phyloP scores from a whole-genome alignment of 2,329 filamentous ascomycete species.

The Monascus ruber region DNA sequence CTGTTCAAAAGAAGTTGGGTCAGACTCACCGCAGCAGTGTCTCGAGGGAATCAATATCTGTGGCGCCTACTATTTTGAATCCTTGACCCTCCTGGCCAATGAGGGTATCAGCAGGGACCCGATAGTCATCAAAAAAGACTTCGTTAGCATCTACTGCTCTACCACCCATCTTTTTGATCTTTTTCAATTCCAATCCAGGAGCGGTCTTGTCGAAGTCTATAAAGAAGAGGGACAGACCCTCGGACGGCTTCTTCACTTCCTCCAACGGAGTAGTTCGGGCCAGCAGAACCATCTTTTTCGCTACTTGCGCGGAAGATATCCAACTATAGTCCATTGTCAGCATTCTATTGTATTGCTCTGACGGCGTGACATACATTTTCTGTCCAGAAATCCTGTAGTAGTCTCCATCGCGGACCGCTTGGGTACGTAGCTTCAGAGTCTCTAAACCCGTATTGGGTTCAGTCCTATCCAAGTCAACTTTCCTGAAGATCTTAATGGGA shows the following conservation, averaged over 20 bases:
- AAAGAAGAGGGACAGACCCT: conserved; percentile 69
- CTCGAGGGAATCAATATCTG: neutral
- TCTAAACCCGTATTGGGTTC: conserved; percentile 73
- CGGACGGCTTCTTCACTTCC: conserved; percentile 56
- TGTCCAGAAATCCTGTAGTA: conserved; percentile 61
- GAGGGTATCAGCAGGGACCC: conserved; percentile 50
- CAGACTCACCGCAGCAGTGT: neutral
- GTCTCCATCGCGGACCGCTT: conserved; percentile 48
- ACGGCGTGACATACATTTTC: conserved; percentile 46
- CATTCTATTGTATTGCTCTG: neutral
- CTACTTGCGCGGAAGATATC: conserved; percentile 78
- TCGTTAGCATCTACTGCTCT: conserved; percentile 75
- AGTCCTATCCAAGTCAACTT: conserved; percentile 34
- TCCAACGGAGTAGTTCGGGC: conserved; percentile 63
- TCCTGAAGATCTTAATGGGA: neutral
- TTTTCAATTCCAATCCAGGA: conserved; percentile 54
- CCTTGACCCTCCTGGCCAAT: conserved; percentile 65
- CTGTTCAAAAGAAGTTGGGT: conserved; percentile 6
- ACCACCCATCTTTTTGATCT: conserved; percentile 78
- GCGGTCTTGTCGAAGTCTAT: conserved; percentile 57
- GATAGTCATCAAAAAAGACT: conserved; percentile 75
- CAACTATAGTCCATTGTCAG: conserved; percentile 34
- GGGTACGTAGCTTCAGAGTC: conserved; percentile 58
- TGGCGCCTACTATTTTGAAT: conserved; percentile 51
- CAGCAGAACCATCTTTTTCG: conserved; percentile 70